These are phyloP conservation scores for Paramecium sonneborni DNA, from an alignment of 73 alveolate genomes.

Conservation along the genomic window DNA sequence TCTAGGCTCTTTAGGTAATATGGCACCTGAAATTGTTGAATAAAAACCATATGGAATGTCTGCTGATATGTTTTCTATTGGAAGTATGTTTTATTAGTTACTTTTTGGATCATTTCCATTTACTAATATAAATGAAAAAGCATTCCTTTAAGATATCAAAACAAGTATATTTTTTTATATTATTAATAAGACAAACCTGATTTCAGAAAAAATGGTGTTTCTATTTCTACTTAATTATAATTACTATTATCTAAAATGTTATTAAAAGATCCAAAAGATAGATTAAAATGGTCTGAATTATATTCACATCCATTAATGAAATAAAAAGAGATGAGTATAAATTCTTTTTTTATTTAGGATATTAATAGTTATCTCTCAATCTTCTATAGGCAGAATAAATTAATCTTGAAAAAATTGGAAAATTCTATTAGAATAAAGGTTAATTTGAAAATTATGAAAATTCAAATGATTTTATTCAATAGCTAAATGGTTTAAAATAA, in stretches of 20 bases:
- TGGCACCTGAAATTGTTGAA: slow-evolving; percentile 58
- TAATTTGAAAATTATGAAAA: neutral
- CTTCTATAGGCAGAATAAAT: neutral
- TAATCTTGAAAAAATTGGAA: neutral
- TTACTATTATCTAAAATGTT: neutral
- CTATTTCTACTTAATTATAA: neutral
- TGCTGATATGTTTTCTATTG: slow-evolving; percentile 56
- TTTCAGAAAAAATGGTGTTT: slow-evolving; percentile 25
- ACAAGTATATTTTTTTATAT: neutral
- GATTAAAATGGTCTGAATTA: slow-evolving; percentile 19
- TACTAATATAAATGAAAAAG: neutral
- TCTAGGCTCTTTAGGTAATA: slow-evolving; percentile 51
- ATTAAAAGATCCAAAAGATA: neutral
- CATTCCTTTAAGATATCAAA: neutral
- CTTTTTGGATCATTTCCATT: slow-evolving; percentile 36
- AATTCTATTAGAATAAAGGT: neutral
- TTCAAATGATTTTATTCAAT: neutral
- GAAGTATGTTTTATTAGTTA: slow-evolving; percentile 43
- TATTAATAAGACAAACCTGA: neutral
- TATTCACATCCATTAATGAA: slow-evolving; percentile 5
- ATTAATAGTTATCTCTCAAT: neutral
- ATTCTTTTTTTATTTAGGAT: neutral
- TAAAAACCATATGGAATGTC: slow-evolving; percentile 49
- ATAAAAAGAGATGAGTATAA: slow-evolving; percentile 26
- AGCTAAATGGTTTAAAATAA: neutral